A percentile compares a stretch with the other conserved stretches of the same genome.
Conservation (phyloP, 1,284 basidiomycete species). For the Rhodotorula glutinis region DNA sequence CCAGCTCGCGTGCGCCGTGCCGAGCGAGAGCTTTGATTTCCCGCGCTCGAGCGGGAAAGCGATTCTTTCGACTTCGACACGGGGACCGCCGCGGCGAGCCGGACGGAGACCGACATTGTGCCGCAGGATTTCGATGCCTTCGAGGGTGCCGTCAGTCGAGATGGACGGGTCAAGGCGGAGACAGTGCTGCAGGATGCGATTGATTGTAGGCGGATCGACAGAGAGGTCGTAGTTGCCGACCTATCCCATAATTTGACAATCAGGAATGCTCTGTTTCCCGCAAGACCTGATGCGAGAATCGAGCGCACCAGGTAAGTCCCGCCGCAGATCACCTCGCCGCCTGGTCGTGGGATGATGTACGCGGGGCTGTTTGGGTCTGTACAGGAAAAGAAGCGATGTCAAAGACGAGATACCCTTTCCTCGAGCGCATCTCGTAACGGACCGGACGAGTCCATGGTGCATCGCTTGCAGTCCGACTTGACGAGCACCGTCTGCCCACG, state of each 20-base stretch:
- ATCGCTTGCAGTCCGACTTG: conserved; percentile 46
- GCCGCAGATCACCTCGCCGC: conserved; percentile 45
- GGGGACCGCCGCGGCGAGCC: conserved; percentile 62
- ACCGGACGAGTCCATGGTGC: conserved; percentile 38
- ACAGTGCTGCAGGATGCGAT: conserved; percentile 49
- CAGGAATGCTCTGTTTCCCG: background rate
- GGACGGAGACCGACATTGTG: conserved; percentile 71
- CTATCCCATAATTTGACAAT: conserved; percentile 20
- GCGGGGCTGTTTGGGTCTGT: conserved; percentile 33
- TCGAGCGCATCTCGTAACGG: no score
- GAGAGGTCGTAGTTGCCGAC: conserved; percentile 45
- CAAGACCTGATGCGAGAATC: background rate
- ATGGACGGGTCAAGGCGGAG: conserved; percentile 49
- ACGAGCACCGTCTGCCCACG: conserved; percentile 79
- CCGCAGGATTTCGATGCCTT: conserved; percentile 54
- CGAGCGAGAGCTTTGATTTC: background rate
- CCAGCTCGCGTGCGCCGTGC: conserved; percentile 5
- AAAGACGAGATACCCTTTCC: no score
- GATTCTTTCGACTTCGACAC: conserved; percentile 62
- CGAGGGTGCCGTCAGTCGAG: conserved; percentile 43
- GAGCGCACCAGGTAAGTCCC: conserved; percentile 25
- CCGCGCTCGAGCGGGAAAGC: conserved; percentile 39
- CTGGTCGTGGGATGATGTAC: conserved; percentile 53
- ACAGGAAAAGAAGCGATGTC: no score
- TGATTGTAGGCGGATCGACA: conserved; percentile 43